phyloP scores from a whole-genome alignment of 2,329 filamentous ascomycete genomes.

The Xylaria sp. region DNA sequence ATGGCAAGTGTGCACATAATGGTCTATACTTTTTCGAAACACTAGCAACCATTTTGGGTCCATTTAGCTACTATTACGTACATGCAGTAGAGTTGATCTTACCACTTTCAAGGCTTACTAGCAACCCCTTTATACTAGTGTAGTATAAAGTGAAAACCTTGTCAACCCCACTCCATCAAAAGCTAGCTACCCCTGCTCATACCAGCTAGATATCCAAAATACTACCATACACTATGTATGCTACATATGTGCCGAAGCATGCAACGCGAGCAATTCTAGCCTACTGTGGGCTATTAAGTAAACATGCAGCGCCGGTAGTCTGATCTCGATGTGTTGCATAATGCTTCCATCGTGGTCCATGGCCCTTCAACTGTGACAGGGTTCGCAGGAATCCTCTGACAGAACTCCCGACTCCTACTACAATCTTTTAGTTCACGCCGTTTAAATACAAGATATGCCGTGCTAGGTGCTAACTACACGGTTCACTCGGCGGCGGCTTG shows the following conservation, averaged over 20 bases:
- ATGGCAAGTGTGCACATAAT: too few relatives aligned
- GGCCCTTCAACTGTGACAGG: background rate
- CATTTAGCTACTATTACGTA: too few relatives aligned
- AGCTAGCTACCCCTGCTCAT: background rate
- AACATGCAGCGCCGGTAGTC: background rate
- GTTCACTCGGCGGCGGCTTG: background rate
- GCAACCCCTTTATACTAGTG: background rate
- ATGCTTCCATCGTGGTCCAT: background rate
- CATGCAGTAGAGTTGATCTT: background rate
- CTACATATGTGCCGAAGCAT: background rate
- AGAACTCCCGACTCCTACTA: background rate
- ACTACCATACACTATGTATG: background rate
- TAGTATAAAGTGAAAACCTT: background rate
- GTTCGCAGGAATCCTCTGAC: background rate
- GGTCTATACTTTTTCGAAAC: too few relatives aligned
- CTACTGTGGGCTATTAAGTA: background rate
- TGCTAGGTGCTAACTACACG: constrained; percentile 2
- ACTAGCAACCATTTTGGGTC: too few relatives aligned
- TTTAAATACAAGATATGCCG: background rate
- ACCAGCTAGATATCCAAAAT: background rate
- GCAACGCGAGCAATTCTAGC: background rate
- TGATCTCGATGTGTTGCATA: background rate
- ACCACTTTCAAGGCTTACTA: background rate
- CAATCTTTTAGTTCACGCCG: background rate
- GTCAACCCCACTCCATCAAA: constrained; percentile 5